Evolutionary conservation across 140 eudicot species (phyloP).

Genomic region (Ambrosia hybrid): DNA sequence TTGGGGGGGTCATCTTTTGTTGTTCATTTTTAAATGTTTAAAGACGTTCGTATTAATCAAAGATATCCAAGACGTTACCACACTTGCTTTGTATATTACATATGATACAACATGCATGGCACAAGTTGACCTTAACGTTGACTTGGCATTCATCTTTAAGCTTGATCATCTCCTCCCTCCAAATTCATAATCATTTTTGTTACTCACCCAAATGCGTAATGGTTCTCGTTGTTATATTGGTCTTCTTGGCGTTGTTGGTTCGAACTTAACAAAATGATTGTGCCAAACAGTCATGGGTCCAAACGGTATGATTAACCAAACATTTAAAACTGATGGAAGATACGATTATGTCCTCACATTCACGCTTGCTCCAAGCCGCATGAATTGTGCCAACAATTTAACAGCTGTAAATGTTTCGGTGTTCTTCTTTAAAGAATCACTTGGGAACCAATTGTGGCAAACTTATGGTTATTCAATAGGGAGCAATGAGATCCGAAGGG

Average conservation of each 20-base stretch:
- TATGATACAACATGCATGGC: not conserved
- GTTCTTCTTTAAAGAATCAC: slow-evolving; percentile 18
- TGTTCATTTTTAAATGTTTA: not conserved
- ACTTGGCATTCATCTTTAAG: too few relatives aligned
- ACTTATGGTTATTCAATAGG: slow-evolving; percentile 35
- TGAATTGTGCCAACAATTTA: slow-evolving; percentile 25
- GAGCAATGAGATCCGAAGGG: not conserved
- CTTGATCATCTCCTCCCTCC: too few relatives aligned
- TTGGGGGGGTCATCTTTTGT: not conserved
- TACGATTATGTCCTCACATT: slow-evolving; percentile 20
- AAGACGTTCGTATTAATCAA: too few relatives aligned
- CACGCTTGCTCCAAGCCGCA: slow-evolving; percentile 33
- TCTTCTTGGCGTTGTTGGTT: too few relatives aligned
- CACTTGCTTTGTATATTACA: not conserved
- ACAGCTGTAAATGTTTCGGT: slow-evolving; percentile 33
- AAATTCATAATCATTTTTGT: too few relatives aligned
- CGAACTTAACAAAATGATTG: too few relatives aligned
- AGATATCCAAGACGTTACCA: slow-evolving; percentile 19
- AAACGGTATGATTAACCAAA: too few relatives aligned
- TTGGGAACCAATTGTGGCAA: slow-evolving; percentile 35
- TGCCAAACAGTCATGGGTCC: too few relatives aligned
- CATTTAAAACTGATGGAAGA: too few relatives aligned
- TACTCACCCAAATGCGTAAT: too few relatives aligned
- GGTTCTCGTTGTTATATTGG: too few relatives aligned
- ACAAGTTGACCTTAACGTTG: too few relatives aligned